Evolutionary conservation across 208 protist genomes (phyloP), one percentile per base, ranked within the genome.

Genomic region (Leishmania major): DNA sequence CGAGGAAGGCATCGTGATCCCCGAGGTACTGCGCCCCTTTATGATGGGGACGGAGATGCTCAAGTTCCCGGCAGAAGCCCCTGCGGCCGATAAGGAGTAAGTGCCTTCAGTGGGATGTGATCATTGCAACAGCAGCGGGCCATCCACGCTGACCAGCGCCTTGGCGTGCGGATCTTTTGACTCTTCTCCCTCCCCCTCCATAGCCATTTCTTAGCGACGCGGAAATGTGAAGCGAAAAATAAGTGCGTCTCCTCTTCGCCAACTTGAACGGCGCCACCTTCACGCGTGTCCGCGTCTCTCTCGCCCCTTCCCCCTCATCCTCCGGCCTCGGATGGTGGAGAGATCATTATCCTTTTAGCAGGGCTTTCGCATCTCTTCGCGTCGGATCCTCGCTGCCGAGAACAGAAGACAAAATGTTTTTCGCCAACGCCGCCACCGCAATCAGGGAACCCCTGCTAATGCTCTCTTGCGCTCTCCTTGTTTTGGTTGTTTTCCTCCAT

Each of bases 1-100:
- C 11, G 94, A 98, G 77, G 97, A 98, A 80, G 97, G 97, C 84
- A 96, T 99, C 72, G 74, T 95, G 67, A 93, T 99, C 57, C 98
- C 97, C 5, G 96, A 98, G 86, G 96, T 98, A 71, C 93, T 99
- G 51, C 91, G 92, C 11, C 94, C 94, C 37, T 99, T 92, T 82
- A 97, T 97, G 95, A 95, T 96, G 91, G 93, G 92, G 25, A 90
- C 79, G 35, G 90, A 96, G 73, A 92, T 97, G 80, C 84, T 97
- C 15, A 91, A 91, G 87, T 96, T 94, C 84, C 86, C 87, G 4
- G 74, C 84, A 53, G 83, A 86, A 35, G 60, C 78, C 7, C 60
- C 86, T 37, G 74, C 73, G 59, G 78, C 78, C 8, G 83, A 90
- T 84, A 70, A 88, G 77, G 83, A 83, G 72, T 77, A 88, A 71